Base-by-base conservation (phyloP, 2,329 filamentous ascomycete species). In the Botrytis aclada region DNA sequence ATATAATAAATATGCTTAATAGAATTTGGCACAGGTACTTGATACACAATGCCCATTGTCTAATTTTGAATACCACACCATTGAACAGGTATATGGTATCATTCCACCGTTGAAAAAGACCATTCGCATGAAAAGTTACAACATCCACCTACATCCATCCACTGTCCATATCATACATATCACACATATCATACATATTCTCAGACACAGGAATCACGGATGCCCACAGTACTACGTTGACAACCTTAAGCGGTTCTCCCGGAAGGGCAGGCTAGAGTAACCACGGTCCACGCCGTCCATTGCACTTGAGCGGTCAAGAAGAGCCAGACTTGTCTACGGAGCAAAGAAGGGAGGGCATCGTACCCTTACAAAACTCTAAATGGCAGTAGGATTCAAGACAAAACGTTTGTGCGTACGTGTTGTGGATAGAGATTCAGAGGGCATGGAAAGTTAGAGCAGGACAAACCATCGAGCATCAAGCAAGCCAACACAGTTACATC, bases 221-320 rank as follows among this genome's bases (percentile, higher is more conserved):
- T 47, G 62, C 29, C 54, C 22, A 25, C 54, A 54, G 32, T 12
- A 39, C 45, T 18, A 54, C 5, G 29, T 51, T 66, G 45, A 51
- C 43, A 51, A 39, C 43, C 39, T 39, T 22, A 29, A 29, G 41
- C 25, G 61, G 8, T 43, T 63, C 39, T 20, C 43, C 39, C 61
- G 61, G 37, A 43, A 32, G 37, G 39, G 61, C 29, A 62, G 25
- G 20, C 25, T n/a, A 62, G 32, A 66, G 32, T 29, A 32, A 41
- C 37, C 65, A 69, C 7, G 25, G 32, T n/a, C 29, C 70, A 69
- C 61, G 43, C 71, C 60, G 70, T 66, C 60, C 0, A 70, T 61
- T 51, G 29, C 73, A 60, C 70, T 60, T 73, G 45, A 51, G 73
- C 73, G 71, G 73, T 72, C 73, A 74, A 71, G 41, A 65, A 71